Evolutionary conservation across 2,329 filamentous ascomycete species (phyloP).

Genomic region (Aspergillus sp.): DNA sequence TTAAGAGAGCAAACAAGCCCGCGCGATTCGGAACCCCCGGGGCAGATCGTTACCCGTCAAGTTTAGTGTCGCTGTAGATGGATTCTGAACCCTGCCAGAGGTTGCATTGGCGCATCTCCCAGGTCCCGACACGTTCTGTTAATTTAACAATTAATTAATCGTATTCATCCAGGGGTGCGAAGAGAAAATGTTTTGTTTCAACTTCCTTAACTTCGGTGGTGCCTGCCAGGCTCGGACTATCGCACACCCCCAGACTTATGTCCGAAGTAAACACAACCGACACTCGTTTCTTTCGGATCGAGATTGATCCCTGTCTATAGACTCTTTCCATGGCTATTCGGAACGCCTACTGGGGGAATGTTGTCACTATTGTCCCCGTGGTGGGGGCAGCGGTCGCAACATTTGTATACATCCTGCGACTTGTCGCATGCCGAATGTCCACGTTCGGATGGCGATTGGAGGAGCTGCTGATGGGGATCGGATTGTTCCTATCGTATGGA

Average conservation of each 20-base stretch:
- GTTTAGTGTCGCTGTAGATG: neutral
- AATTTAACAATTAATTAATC: neutral
- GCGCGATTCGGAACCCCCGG: neutral
- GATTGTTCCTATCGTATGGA: conserved; percentile 3
- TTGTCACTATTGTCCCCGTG: conserved; percentile 3
- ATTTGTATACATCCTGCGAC: conserved; percentile 2
- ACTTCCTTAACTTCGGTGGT: neutral
- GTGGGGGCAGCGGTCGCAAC: neutral
- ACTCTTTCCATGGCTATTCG: neutral
- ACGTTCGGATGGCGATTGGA: neutral
- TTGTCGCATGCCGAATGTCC: conserved; percentile 1
- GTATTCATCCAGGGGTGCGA: neutral
- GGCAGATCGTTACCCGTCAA: neutral
- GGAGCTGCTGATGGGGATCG: conserved; percentile 6
- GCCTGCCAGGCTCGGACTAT: neutral
- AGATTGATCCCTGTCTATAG: neutral
- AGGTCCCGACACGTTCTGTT: neutral
- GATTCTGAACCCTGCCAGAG: neutral
- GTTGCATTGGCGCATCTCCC: neutral
- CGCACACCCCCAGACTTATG: neutral
- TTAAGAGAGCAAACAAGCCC: neutral
- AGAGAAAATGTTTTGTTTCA: neutral
- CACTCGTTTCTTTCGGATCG: neutral
- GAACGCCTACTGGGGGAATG: conserved; percentile 3
- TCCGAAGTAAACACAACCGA: neutral